Percentiles rank a stretch among this genome's conserved stretches.
Conservation (phyloP, 2,329 filamentous ascomycete genomes). For the Botrytis aclada region DNA sequence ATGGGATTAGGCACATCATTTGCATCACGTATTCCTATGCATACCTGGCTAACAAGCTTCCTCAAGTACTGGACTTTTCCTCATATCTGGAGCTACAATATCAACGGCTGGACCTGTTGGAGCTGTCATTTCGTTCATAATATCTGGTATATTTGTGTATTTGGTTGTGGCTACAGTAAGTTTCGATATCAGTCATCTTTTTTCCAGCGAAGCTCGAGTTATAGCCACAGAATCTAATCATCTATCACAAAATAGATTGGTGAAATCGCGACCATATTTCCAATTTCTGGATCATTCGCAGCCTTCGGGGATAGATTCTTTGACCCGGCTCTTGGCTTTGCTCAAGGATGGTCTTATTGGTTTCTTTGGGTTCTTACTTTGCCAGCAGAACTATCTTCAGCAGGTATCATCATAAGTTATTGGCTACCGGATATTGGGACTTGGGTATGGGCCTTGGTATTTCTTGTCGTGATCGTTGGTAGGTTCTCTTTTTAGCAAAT, state of each 20-base stretch:
- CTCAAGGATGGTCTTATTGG: constrained; percentile 49
- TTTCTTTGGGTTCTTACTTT: constrained; percentile 11
- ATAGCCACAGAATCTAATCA: not conserved
- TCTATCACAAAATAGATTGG: not conserved
- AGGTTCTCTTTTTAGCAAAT: not conserved
- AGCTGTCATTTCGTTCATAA: not conserved
- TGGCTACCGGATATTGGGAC: constrained; percentile 6
- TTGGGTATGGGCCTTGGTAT: constrained; percentile 9
- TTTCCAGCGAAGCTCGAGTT: not conserved
- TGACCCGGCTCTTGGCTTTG: constrained; percentile 65
- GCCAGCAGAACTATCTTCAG: not conserved
- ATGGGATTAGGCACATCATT: not conserved
- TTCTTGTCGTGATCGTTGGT: constrained; percentile 1
- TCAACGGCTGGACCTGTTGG: constrained; percentile 4
- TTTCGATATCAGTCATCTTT: not conserved
- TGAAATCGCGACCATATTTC: constrained; percentile 10
- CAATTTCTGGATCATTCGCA: constrained; percentile 58
- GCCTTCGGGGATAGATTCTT: constrained; percentile 68
- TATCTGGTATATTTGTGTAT: constrained; percentile 10
- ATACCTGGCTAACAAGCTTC: not conserved
- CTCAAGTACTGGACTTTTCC: constrained; percentile 1
- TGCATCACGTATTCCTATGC: not conserved
- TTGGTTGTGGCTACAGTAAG: constrained; percentile 13
- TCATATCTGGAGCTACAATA: constrained; percentile 9
- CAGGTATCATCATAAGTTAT: constrained; percentile 13